Evolutionary conservation across 257 asterid genomes (phyloP).

Genomic region (Scutellaria galericulata): DNA sequence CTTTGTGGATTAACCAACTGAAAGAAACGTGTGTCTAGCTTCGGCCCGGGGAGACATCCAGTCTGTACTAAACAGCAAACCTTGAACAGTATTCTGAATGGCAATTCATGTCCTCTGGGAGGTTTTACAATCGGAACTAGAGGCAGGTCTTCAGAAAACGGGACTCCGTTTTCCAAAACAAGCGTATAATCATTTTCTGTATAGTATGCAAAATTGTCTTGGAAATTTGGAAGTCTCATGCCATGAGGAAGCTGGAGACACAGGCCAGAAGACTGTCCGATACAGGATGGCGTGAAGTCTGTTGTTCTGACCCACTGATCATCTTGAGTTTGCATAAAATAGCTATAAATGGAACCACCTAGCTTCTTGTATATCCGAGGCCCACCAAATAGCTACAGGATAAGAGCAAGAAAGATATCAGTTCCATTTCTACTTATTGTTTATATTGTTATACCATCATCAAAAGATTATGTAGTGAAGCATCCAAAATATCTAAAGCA

Average conservation of each 20-base stretch:
- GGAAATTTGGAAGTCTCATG: conserved; percentile 65
- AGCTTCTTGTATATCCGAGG: conserved; percentile 76
- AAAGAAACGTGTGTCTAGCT: conserved; percentile 57
- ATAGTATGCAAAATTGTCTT: conserved; percentile 57
- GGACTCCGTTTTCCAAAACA: conserved; percentile 42
- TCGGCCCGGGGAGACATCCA: conserved; percentile 85
- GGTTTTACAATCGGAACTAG: conserved; percentile 78
- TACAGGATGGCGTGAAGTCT: conserved; percentile 64
- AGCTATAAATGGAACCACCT: conserved; percentile 43
- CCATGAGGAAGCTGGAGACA: conserved; percentile 66
- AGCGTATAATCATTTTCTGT: conserved; percentile 53
- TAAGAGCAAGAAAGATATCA: conserved; percentile 13
- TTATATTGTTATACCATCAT: not conserved
- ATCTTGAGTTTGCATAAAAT: conserved; percentile 52
- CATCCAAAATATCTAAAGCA: conserved; percentile 7
- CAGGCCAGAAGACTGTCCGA: conserved; percentile 87
- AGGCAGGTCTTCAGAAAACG: conserved; percentile 48
- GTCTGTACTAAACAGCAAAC: conserved; percentile 71
- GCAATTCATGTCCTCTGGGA: conserved; percentile 49
- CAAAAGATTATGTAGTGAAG: not conserved
- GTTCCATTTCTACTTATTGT: not conserved
- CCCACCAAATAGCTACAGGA: conserved; percentile 69
- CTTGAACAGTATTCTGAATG: conserved; percentile 67
- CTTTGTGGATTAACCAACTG: conserved; percentile 53
- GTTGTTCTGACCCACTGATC: conserved; percentile 93